Conservation (phyloP, 1,139 yeast species). For the Zygosaccharomyces pseudobailii region DNA sequence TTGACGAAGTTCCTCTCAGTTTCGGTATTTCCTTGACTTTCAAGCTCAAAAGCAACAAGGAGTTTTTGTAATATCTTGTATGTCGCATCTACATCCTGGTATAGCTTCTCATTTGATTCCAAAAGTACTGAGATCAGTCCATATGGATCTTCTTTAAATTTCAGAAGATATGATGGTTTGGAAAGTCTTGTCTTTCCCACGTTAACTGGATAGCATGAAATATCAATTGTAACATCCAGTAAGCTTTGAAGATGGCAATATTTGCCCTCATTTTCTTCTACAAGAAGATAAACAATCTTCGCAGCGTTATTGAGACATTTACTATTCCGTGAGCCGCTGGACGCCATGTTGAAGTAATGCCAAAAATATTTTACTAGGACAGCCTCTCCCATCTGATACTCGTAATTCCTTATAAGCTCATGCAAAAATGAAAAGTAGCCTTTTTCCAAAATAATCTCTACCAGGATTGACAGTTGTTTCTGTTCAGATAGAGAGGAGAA, state of each 20-base stretch:
- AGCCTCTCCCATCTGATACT: slow-evolving; percentile 20
- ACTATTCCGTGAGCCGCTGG: slow-evolving; percentile 44
- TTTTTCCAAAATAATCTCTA: slow-evolving; percentile 23
- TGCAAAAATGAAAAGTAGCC: slow-evolving; percentile 25
- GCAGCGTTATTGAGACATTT: slow-evolving; percentile 45
- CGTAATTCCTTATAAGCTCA: slow-evolving; percentile 11
- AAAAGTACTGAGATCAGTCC: slow-evolving; percentile 42
- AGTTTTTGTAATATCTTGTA: slow-evolving; percentile 42
- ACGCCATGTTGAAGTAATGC: slow-evolving; percentile 49
- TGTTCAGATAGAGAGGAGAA: slow-evolving; percentile 16
- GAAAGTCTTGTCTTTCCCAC: slow-evolving; percentile 37
- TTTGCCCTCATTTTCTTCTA: slow-evolving; percentile 35
- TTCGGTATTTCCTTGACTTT: not conserved
- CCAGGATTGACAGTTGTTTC: slow-evolving; percentile 17
- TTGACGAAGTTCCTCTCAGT: slow-evolving; percentile 24
- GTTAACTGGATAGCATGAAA: slow-evolving; percentile 37
- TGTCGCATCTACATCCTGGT: slow-evolving; percentile 45
- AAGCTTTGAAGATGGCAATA: slow-evolving; percentile 34
- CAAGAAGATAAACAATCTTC: slow-evolving; percentile 39
- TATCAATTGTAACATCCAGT: slow-evolving; percentile 35
- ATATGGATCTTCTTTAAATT: slow-evolving; percentile 31
- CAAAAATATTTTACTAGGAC: slow-evolving; percentile 43
- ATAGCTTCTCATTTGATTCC: slow-evolving; percentile 53
- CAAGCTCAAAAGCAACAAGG: slow-evolving; percentile 33
- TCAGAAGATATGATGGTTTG: slow-evolving; percentile 38